phyloP scores from a whole-genome alignment of 257 asterid genomes.

The Solanum peruvianum region DNA sequence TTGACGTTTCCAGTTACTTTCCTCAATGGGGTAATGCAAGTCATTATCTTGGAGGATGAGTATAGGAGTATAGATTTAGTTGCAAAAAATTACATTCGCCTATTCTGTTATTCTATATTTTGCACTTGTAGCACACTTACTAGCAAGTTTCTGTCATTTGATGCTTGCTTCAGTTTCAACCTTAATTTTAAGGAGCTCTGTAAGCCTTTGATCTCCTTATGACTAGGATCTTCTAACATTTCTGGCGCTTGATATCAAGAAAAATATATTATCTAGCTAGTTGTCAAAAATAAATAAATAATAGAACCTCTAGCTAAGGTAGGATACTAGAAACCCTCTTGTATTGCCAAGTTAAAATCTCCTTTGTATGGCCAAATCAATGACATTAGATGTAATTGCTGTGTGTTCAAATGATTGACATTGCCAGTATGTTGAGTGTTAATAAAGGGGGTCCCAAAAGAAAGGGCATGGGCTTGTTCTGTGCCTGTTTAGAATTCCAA shows the following conservation, averaged over 20 bases:
- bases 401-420: not conserved
- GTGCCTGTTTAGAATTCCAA: not conserved
- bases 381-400: not conserved
- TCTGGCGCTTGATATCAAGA: not conserved
- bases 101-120: not conserved
- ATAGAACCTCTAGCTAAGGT: not conserved
- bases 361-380: not conserved
- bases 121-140: not conserved
- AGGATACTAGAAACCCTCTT: not conserved
- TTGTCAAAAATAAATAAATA: too few species aligned
- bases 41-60: too few species aligned
- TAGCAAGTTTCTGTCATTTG: not conserved
- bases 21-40: too few species aligned
- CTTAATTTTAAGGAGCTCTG: not conserved
- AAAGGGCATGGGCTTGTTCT: not conserved
- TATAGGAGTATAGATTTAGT: too few species aligned
- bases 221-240: not conserved
- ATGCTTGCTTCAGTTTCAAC: not conserved
- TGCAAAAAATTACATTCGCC: not conserved
- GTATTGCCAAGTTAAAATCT: not conserved
- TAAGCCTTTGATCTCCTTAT: not conserved
- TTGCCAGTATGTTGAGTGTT: not conserved
- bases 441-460: not conserved
- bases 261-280: too few species aligned
- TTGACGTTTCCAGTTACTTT: too few species aligned